Base-by-base conservation (phyloP, 1,139 yeast genomes). In the Saccharomyces hybrid region DNA sequence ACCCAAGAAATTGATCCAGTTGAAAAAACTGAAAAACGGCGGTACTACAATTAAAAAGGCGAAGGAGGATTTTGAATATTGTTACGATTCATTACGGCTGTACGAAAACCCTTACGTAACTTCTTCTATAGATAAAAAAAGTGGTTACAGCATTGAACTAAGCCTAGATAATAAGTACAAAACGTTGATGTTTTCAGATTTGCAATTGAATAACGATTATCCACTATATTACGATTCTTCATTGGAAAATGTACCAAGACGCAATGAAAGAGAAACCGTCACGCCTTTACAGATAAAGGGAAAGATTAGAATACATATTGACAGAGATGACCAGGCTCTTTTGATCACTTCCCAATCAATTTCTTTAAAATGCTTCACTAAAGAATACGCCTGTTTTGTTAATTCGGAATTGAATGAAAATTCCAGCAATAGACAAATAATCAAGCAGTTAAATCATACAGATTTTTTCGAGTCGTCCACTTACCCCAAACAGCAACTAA, bases 11-110 rank as follows among this genome's bases (percentile, higher is more conserved):
- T 47, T 13, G n/a, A 32, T 55, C 7, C 53, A 47, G 41, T 51
- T 60, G 16, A 57, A 51, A 28, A 50, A 55, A 26, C 46, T 60
- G 32, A 56, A 55, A 51, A 53, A 55, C 32, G 55, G 56, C 31
- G 61, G 63, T n/a, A 60, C 63, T 5, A 57, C 58, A n/a, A 53
- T 60, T 16, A 52, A 52, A 46, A 59, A 59, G 38, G 60, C 56
- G 28, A 29, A 56, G 11, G 57, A 55, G 5, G 49, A 53, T 6
- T 53, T 34, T 27, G 56, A 59, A 14, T 60, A 58, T 42, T 51
- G 52, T 28, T 60, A 60, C 46, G 52, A 58, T 48, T 57, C 61
- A 6, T 23, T 54, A 28, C 55, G 56, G 47, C 42, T 44, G 8
- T 48, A 55, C 16, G 49, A 49, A 14, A 60, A 60, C 31, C 63